Evolutionary conservation across 352 stramenopile genomes (phyloP), one percentile per base, ranked within the genome.

Genomic region (Globisporangium canariense): DNA sequence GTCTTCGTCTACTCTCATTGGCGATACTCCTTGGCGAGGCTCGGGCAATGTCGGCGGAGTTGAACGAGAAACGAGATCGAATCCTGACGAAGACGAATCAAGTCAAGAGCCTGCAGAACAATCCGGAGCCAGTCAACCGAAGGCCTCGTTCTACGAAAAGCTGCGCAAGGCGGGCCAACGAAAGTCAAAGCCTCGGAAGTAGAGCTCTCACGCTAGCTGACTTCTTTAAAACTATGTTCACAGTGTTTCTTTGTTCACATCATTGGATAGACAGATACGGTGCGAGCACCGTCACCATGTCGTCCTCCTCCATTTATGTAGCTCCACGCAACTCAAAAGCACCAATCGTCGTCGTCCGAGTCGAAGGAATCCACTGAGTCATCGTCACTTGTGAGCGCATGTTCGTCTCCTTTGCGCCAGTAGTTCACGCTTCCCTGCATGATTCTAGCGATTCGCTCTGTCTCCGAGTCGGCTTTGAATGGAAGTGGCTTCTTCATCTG

Each of bases 111-210:
- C 60, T 40, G 51, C 58, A 4, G 65, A 58, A 43, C 51, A 58
- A 36, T 60, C 30, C 18, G 58, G 34, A 18, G 28, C 45, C 2
- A 64, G 71, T n/a, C 76, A 77, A 22, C 66, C 72, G 49, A 58
- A 78, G 73, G 58, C 83, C 8, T 91, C 86, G 5, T 85, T 94
- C 18, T 94, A 94, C 63, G 86, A 94, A 49, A 87, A 91, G 49
- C 69, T 94, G 13, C 76, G 86, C 20, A 75, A 78, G 53, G 66
- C 79, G 18, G 81, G 83, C 2, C 76, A 79, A 55, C 74, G 78
- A 13, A 89, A 87, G 60, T 43, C 69, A 4, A 89, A 86, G 58
- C 60, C 61, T 8, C 76, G 73, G 66, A 75, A 78, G 60, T 86
- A 77, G 67, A 38, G 3, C 7, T 49, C 6, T 22, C 7, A 49